Evolutionary conservation across 148 eudicot genomes (phyloP).

Genomic region (Linanthus parryae): DNA sequence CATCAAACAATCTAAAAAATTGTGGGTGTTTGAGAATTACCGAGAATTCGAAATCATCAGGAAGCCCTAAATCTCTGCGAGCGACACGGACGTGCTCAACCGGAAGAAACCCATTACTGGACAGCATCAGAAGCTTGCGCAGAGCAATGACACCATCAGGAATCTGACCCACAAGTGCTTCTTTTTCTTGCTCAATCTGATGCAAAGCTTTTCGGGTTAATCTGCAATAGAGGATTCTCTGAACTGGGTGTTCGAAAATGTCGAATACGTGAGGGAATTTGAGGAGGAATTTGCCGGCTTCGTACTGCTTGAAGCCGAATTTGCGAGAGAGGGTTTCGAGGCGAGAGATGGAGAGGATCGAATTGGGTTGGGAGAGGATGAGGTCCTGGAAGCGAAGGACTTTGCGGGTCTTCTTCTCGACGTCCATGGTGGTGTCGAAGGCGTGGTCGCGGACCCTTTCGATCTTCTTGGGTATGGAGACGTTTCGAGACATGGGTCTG

Average conservation of each 20-base stretch:
- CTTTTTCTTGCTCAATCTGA: conserved; percentile 73
- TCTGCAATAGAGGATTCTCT: conserved; percentile 77
- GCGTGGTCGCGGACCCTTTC: conserved; percentile 68
- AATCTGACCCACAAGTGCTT: conserved; percentile 56
- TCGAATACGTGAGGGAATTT: conserved; percentile 87
- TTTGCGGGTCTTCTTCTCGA: conserved; percentile 80
- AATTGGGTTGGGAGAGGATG: conserved; percentile 57
- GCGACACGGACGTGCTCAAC: conserved; percentile 78
- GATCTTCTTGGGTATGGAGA: conserved; percentile 74
- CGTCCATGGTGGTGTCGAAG: conserved; percentile 87
- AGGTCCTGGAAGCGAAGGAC: conserved; percentile 69
- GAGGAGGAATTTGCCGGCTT: conserved; percentile 72
- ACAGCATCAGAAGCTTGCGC: conserved; percentile 73
- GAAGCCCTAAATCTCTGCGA: conserved; percentile 75
- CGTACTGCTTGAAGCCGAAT: conserved; percentile 62
- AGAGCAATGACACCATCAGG: conserved; percentile 66
- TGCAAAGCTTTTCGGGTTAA: conserved; percentile 57
- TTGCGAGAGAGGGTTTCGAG: conserved; percentile 58
- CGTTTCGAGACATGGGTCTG: conserved; percentile 59
- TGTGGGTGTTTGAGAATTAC: conserved; percentile 72
- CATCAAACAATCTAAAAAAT: conserved; percentile 76
- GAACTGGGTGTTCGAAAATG: conserved; percentile 94
- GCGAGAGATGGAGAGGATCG: conserved; percentile 49
- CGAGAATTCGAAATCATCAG: conserved; percentile 87
- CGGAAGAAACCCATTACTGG: conserved; percentile 58